These are phyloP conservation scores for Hypseocharis bilobata DNA, from an alignment of 441 rosid genomes.

Conservation along the genomic window DNA sequence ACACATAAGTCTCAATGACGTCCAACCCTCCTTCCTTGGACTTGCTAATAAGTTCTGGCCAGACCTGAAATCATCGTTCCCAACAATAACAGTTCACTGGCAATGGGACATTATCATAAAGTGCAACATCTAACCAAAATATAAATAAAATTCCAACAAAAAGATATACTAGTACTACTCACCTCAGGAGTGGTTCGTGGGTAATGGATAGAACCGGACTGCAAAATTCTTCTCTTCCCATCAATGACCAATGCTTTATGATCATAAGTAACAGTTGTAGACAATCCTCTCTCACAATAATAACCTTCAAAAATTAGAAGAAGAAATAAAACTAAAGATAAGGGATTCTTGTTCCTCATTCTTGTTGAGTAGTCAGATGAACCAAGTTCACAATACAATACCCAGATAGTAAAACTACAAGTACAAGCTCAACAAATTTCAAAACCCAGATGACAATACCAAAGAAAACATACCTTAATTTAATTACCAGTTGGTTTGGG, in stretches of 20 bases:
- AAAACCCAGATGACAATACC: background rate
- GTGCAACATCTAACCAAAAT: background rate
- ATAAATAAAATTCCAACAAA: background rate
- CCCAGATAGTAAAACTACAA: conserved; percentile 4
- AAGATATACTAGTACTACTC: background rate
- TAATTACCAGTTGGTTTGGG: no score
- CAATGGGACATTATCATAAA: conserved; percentile 7
- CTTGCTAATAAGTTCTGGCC: conserved; percentile 57
- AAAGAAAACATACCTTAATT: no score
- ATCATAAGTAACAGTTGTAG: conserved; percentile 43
- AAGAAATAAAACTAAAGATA: conserved; percentile 22
- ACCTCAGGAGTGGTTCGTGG: conserved; percentile 55
- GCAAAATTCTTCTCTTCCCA: conserved; percentile 57
- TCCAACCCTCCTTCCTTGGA: conserved; percentile 61
- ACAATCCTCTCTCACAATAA: conserved; percentile 22
- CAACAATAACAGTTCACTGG: background rate
- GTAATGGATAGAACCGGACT: conserved; percentile 55
- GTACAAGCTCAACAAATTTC: background rate
- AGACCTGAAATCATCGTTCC: conserved; percentile 33
- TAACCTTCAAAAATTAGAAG: conserved; percentile 25
- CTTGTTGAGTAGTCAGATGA: background rate
- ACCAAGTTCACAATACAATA: background rate
- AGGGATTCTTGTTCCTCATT: conserved; percentile 21
- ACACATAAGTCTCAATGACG: conserved; percentile 57
- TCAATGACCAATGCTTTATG: conserved; percentile 47